These are phyloP conservation scores for Blastobotrys serpentis DNA, from an alignment of 1,139 yeast genomes.

Conservation along the genomic window DNA sequence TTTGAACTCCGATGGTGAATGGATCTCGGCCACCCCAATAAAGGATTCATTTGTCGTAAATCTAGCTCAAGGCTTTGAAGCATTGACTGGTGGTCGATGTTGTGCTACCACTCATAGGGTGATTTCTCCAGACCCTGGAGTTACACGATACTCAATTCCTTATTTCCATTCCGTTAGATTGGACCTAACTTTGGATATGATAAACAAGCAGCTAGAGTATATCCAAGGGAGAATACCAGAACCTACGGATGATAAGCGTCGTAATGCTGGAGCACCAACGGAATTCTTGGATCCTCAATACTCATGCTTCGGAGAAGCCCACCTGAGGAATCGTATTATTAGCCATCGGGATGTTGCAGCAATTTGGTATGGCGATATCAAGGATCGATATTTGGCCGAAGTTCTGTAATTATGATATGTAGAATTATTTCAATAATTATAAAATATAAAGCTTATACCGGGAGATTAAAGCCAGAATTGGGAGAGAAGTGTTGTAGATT, in stretches of 20 bases:
- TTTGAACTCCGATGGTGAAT: constrained; percentile 58
- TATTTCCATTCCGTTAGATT: constrained; percentile 40
- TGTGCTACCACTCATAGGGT: constrained; percentile 69
- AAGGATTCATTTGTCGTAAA: constrained; percentile 38
- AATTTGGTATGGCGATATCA: constrained; percentile 59
- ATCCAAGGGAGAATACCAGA: constrained; percentile 35
- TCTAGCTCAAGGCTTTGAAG: constrained; percentile 43
- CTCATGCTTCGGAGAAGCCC: constrained; percentile 26
- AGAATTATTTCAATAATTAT: too few species aligned
- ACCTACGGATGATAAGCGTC: constrained; percentile 30
- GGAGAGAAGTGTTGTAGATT: too few species aligned
- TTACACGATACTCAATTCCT: constrained; percentile 40
- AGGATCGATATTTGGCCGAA: constrained; percentile 27
- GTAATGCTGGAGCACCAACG: constrained; percentile 38
- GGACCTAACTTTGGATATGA: constrained; percentile 34
- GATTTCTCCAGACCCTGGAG: constrained; percentile 51
- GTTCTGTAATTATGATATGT: not conserved
- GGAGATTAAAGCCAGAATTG: too few species aligned
- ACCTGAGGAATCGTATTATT: constrained; percentile 51
- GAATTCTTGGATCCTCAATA: constrained; percentile 38
- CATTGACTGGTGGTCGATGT: constrained; percentile 41
- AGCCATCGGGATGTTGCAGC: constrained; percentile 68
- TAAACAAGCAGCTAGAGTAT: constrained; percentile 30
- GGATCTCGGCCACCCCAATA: constrained; percentile 51
- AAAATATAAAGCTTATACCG: too few species aligned